Base-by-base conservation (phyloP, 2,329 filamentous ascomycete species). In the Paraphoma sp. region DNA sequence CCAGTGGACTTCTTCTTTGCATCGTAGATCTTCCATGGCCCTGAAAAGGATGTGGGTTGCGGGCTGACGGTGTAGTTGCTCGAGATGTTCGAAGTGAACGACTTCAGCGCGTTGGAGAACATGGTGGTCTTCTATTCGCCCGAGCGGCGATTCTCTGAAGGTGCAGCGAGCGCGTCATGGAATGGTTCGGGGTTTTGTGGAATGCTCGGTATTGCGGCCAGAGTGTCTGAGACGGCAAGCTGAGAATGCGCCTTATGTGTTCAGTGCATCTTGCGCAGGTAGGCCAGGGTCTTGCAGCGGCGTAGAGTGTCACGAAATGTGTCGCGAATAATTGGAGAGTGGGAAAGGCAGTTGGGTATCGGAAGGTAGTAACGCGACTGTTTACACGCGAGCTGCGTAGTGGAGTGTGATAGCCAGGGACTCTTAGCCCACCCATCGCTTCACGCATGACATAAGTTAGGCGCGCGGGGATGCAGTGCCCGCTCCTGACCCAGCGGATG, bases 1-100 rank as follows among this genome's bases (percentile, higher is more conserved):
- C 91, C 92, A 0, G 93, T 97, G 30, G 90, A 92, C 80, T 97
- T 98, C 81, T 96, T 96, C 82, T 96, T 98, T 56, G 91, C 93
- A 80, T 97, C 93, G 83, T 94, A 94, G 71, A 99, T 95, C 81
- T 93, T 96, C 95, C 95, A 99, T 56, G 93, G 92, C 16, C 95
- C 95, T 14, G 93, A 91, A 50, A 87, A 87, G 49, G 92, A 90
- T n/a, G 87, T 89, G 10, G 90, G 86, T 57, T 86, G 87, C 28
- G 88, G 84, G 18, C 92, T 89, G 64, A 98, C 83, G 66, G 90
- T 87, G 79, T 99, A 99, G 80, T 97, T 96, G 73, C 90, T 88
- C 57, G 88, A 89, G 80, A 99, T 98, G 79, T 97, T 97, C 58
- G 91, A 94, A 63, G 89, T 89, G 76, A 98, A 94, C 62, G 94